phyloP scores from a whole-genome alignment of 2,329 filamentous ascomycete genomes.

The Colletotrichum musae region DNA sequence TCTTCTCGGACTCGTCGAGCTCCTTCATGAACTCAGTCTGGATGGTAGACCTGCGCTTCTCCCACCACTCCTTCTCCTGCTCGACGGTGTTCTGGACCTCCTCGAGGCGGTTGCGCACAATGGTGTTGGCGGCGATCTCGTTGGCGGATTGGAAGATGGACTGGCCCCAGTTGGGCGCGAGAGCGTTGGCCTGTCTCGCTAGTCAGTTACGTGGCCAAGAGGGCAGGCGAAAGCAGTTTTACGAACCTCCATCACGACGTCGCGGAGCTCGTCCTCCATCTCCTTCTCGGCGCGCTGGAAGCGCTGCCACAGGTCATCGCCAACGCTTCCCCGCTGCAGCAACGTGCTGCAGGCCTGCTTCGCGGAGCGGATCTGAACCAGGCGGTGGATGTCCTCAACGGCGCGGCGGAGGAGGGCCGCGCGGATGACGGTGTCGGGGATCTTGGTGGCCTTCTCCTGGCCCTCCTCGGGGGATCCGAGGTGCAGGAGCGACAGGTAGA shows the following conservation, averaged over 20 bases:
- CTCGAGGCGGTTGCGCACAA: conserved; percentile 80
- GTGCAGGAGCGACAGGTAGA: conserved; percentile 94
- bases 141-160: conserved; percentile 97
- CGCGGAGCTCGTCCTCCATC: conserved; percentile 94
- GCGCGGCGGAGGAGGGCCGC: conserved; percentile 91
- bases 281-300: conserved; percentile 95
- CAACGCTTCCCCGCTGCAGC: conserved; percentile 91
- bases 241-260: conserved; percentile 91
- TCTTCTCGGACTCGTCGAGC: conserved; percentile 75
- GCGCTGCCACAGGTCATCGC: conserved; percentile 95
- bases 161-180: conserved; percentile 90
- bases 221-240: not conserved
- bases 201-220: conserved; percentile 9
- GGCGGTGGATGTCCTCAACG: conserved; percentile 91
- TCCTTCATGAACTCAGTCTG: conserved; percentile 87
- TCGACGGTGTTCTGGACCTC: conserved; percentile 80
- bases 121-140: conserved; percentile 90
- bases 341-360: conserved; percentile 90
- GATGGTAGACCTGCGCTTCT: conserved; percentile 82
- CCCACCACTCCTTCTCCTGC: conserved; percentile 93
- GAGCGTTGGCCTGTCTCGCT: conserved; percentile 83
- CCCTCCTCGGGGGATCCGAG: conserved; percentile 74
- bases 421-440: conserved; percentile 89
- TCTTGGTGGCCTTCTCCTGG: conserved; percentile 75
- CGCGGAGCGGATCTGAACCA: conserved; percentile 88